These are phyloP conservation scores for Pyrenochaeta sp. DNA, from an alignment of 2,329 filamentous ascomycete genomes.

Conservation along the genomic window DNA sequence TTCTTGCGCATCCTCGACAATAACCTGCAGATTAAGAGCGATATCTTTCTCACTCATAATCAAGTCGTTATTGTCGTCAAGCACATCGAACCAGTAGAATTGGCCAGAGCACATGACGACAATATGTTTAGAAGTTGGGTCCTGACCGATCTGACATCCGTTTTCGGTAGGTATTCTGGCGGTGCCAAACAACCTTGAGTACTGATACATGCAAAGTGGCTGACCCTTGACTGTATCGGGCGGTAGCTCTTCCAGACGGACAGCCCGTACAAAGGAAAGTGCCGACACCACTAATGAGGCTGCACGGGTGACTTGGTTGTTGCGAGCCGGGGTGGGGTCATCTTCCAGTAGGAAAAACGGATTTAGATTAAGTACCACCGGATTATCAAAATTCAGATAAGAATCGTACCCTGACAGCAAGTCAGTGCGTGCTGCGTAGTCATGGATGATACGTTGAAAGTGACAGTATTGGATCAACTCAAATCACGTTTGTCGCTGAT, in stretches of 20 bases:
- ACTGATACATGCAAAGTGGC: slow-evolving; percentile 98
- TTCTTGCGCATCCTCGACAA: slow-evolving; percentile 88
- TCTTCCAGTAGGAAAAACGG: slow-evolving; percentile 98
- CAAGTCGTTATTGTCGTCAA: slow-evolving; percentile 91
- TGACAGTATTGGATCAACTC: too few relatives aligned
- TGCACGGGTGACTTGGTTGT: slow-evolving; percentile 94
- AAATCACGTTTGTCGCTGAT: too few relatives aligned
- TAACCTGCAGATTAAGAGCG: slow-evolving; percentile 87
- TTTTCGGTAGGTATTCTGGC: slow-evolving; percentile 92
- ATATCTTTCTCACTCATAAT: slow-evolving; percentile 98
- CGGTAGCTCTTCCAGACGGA: slow-evolving; percentile 89
- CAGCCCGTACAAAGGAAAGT: slow-evolving; percentile 89
- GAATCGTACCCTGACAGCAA: slow-evolving; percentile 86
- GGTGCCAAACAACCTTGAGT: slow-evolving; percentile 92
- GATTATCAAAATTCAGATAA: slow-evolving; percentile 97
- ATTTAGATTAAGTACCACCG: slow-evolving; percentile 95
- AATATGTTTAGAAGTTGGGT: slow-evolving; percentile 90
- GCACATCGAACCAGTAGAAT: slow-evolving; percentile 98
- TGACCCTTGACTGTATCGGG: slow-evolving; percentile 85
- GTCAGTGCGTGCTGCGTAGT: slow-evolving; percentile 29
- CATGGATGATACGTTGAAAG: slow-evolving; percentile 6
- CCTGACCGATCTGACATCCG: slow-evolving; percentile 95
- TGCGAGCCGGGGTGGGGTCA: slow-evolving; percentile 93
- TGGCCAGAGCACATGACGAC: slow-evolving; percentile 94
- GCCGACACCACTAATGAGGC: slow-evolving; percentile 92